Conservation (phyloP, 129 eudicot species). For the Arctium lappa region DNA sequence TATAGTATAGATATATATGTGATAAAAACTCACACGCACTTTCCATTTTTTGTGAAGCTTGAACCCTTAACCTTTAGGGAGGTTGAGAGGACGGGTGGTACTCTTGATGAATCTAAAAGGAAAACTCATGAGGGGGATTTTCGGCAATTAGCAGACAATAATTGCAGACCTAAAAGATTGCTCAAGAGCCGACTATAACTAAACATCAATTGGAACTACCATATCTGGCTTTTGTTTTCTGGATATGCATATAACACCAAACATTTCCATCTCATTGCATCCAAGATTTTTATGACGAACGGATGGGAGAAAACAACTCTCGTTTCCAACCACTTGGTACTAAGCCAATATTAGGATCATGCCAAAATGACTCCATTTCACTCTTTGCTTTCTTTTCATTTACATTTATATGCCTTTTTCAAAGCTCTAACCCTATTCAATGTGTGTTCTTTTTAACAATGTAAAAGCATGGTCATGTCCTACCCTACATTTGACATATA, state of each 20-base stretch:
- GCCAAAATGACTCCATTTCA: conserved; percentile 5
- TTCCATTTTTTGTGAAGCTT: too few species aligned
- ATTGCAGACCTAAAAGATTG: background rate
- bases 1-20: too few species aligned
- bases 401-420: background rate
- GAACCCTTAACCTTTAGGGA: too few species aligned
- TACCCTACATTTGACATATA: conserved; percentile 4
- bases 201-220: background rate
- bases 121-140: too few species aligned
- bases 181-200: background rate
- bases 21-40: too few species aligned
- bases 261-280: background rate
- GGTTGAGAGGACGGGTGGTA: too few species aligned
- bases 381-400: conserved; percentile 3
- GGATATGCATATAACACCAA: background rate
- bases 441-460: background rate
- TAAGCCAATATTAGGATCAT: background rate
- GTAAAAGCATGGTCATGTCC: conserved; percentile 10
- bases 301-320: background rate
- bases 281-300: background rate
- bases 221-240: background rate
- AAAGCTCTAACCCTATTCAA: conserved; percentile 1
- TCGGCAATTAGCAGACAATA: background rate
- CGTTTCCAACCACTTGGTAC: background rate
- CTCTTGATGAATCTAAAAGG: too few species aligned